Conservation (phyloP, 352 stramenopile species). For the Elongisporangium anandrum region DNA sequence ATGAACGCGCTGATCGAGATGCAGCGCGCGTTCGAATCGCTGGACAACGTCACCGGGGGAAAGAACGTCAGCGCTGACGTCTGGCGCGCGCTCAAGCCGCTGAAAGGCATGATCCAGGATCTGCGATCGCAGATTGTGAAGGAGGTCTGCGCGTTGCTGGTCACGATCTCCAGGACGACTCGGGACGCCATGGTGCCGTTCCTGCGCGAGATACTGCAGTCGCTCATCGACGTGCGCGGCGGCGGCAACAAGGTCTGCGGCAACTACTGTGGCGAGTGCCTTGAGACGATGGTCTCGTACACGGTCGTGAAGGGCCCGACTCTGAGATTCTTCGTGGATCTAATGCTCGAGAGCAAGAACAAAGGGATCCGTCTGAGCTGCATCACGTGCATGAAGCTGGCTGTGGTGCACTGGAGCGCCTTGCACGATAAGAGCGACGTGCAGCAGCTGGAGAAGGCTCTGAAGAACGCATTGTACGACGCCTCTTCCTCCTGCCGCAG, state of each 20-base stretch:
- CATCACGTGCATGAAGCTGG: constrained; percentile 52
- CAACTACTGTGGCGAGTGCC: constrained; percentile 73
- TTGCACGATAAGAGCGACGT: constrained; percentile 79
- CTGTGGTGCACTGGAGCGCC: constrained; percentile 56
- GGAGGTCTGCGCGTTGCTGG: constrained; percentile 64
- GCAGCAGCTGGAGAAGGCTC: constrained; percentile 70
- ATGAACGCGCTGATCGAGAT: constrained; percentile 60
- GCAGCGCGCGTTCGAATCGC: constrained; percentile 55
- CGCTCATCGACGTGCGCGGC: constrained; percentile 73
- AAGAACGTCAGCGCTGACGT: constrained; percentile 37
- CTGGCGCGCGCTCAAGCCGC: constrained; percentile 70
- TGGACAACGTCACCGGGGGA: constrained; percentile 32
- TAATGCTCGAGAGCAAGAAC: constrained; percentile 75
- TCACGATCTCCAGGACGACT: constrained; percentile 57
- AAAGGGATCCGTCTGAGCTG: constrained; percentile 77
- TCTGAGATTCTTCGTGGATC: constrained; percentile 70
- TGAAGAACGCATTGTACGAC: constrained; percentile 72
- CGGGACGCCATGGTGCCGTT: constrained; percentile 76
- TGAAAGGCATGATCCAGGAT: constrained; percentile 73
- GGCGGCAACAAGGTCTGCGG: constrained; percentile 83
- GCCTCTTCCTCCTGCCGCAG: constrained; percentile 68
- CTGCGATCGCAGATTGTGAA: constrained; percentile 86
- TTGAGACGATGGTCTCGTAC: constrained; percentile 57
- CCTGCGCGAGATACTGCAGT: constrained; percentile 63
- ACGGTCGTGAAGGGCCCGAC: constrained; percentile 74